Evolutionary conservation across 2,329 filamentous ascomycete genomes (phyloP).

Genomic region (Paraphaeosphaeria minitans): DNA sequence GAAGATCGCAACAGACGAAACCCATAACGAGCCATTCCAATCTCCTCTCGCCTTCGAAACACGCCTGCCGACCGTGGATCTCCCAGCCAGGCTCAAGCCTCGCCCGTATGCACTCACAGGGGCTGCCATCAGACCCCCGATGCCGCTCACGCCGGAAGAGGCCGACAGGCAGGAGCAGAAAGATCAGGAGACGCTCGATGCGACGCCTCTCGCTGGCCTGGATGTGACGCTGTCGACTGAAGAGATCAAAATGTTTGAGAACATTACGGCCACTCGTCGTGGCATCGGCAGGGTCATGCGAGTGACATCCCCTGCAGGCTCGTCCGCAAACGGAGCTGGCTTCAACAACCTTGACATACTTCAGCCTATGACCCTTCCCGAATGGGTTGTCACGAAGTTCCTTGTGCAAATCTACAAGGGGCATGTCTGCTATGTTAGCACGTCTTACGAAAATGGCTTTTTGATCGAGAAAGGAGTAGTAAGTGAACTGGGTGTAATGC

Average conservation of each 20-base stretch:
- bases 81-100: neutral
- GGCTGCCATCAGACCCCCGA: neutral
- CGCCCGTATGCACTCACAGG: neutral
- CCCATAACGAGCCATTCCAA: neutral
- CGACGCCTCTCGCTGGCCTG: neutral
- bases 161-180: neutral
- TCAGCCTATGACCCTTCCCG: neutral
- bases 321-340: neutral
- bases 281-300: neutral
- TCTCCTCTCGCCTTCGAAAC: slow-evolving; percentile 3
- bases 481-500: neutral
- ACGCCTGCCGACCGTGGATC: neutral
- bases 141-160: neutral
- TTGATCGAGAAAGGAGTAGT: neutral
- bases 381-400: neutral
- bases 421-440: neutral
- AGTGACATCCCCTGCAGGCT: neutral
- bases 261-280: neutral
- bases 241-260: neutral
- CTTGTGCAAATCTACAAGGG: neutral
- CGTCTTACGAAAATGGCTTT: neutral
- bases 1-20: neutral
- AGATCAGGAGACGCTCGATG: neutral
- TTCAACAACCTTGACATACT: neutral
- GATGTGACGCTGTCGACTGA: neutral